phyloP scores from a whole-genome alignment of 495 filamentous ascomycete genomes.

The Trypethelium eluteriae region DNA sequence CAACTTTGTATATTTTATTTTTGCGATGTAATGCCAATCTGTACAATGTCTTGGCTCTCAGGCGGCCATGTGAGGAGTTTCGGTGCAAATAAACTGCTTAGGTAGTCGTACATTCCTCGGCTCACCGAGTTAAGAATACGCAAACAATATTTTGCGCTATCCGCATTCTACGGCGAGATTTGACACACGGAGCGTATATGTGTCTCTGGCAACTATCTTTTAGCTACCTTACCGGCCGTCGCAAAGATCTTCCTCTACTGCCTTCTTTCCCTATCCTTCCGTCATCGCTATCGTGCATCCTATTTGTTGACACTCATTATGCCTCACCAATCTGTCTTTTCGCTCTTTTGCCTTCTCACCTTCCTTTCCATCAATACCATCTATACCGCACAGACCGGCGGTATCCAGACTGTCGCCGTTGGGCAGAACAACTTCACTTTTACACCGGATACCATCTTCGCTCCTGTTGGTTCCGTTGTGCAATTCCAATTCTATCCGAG shows the following conservation, averaged over 20 bases:
- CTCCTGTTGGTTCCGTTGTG: constrained; percentile 47
- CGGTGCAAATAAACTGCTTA: too few relatives aligned
- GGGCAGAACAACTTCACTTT: constrained; percentile 45
- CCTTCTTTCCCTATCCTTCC: not conserved
- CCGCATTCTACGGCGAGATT: not conserved
- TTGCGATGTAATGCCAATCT: not conserved
- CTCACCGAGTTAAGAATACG: not conserved
- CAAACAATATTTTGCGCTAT: not conserved
- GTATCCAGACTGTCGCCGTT: constrained; percentile 46
- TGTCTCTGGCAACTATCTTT: too few relatives aligned
- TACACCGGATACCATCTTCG: constrained; percentile 46
- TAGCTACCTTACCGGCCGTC: not conserved
- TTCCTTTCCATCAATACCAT: not conserved
- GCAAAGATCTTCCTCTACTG: not conserved
- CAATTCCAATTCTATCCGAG: constrained; percentile 55
- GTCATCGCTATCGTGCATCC: not conserved
- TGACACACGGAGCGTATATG: too few relatives aligned
- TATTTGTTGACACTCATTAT: not conserved
- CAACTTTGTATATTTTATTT: not conserved
- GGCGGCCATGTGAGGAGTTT: too few relatives aligned
- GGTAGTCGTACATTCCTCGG: not conserved
- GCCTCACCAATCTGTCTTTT: not conserved
- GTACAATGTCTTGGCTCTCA: not conserved
- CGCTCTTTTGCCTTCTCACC: not conserved
- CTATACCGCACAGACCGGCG: not conserved